Base-by-base conservation (phyloP, 352 stramenopile species). In the Globisporangium paddicum region DNA sequence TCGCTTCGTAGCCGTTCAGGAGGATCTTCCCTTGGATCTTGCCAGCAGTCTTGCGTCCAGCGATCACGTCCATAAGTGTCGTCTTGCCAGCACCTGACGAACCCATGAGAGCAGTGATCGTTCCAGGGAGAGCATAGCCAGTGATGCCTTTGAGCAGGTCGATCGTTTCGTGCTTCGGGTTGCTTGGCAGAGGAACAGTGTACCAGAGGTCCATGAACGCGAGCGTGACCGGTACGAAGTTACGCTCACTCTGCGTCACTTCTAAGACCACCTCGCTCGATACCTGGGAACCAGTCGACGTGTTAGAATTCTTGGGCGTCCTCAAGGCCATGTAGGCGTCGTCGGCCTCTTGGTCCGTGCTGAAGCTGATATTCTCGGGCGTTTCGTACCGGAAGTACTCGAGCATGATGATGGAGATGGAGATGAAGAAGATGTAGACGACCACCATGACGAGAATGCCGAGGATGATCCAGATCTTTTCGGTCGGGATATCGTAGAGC, bases 51-150 rank as follows among this genome's bases (percentile, higher is more conserved):
- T 32, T 32, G 28, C 28, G 28, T 6, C 3, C 28, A 3, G 28
- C 28, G 6, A 32, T 32, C 3, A 32, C 28, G 70, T 98, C 90
- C 59, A 97, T 85, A 4, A 98, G 69, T 13, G 93, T 98, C 8
- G 91, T 97, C 66, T 98, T 97, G 2, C 90, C 88, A 18, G 85
- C 77, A 45, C 82, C 81, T n/a, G 64, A 74, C 2, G 71, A 71
- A 4, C 80, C 79, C 72, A 88, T 87, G 14, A 89, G 60, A 1
- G 79, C 76, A 11, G 69, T 77, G 46, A 89, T 79, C 0, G 58
- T 70, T 0, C 76, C 79, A 5, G 78, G 78, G 0, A 52, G 16
- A 18, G 72, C 69, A 23, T 64, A 71, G 0, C 75, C 79, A 13
- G 45, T 69, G 28, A 90, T 55, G 7, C 64, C 56, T 55, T 77